phyloP scores from a whole-genome alignment of 2,329 filamentous ascomycete genomes.

The Fusarium irregulare region DNA sequence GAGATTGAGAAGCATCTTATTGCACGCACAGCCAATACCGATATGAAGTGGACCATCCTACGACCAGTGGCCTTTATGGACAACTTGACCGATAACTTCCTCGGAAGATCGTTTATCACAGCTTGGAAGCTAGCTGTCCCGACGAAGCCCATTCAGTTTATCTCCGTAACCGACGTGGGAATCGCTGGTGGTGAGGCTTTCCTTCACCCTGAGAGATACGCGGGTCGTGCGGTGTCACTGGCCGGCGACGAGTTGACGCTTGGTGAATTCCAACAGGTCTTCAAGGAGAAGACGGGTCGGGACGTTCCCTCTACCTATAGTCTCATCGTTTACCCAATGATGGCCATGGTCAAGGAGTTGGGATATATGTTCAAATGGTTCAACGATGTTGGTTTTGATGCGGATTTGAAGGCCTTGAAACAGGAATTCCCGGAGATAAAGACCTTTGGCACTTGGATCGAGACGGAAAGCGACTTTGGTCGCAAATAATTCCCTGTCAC shows the following conservation, averaged over 20 bases:
- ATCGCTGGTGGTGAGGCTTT: conserved; percentile 12
- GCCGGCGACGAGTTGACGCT: conserved; percentile 20
- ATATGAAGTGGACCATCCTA: conserved; percentile 53
- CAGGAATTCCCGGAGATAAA: conserved; percentile 14
- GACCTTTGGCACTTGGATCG: conserved; percentile 13
- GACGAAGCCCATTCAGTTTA: conserved; percentile 41
- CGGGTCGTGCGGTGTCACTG: conserved; percentile 10
- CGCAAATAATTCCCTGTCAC: background rate
- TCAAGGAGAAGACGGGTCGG: conserved; percentile 13
- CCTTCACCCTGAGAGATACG: conserved; percentile 9
- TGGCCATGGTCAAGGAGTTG: conserved; percentile 23
- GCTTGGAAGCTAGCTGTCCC: conserved; percentile 48
- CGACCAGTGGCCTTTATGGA: conserved; percentile 57
- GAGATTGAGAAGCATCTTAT: conserved; percentile 70
- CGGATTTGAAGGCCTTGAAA: conserved; percentile 9
- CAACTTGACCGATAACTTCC: conserved; percentile 49
- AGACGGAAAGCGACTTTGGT: conserved; percentile 22
- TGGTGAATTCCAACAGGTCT: background rate
- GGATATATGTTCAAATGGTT: conserved; percentile 31
- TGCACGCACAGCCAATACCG: conserved; percentile 49
- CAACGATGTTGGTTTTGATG: conserved; percentile 16
- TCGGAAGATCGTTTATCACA: conserved; percentile 49
- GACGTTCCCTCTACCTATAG: conserved; percentile 15
- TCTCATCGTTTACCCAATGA: conserved; percentile 19
- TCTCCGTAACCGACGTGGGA: conserved; percentile 11